Conservation (phyloP, 805 yeast genomes). For the Yamadazyma sp. region DNA sequence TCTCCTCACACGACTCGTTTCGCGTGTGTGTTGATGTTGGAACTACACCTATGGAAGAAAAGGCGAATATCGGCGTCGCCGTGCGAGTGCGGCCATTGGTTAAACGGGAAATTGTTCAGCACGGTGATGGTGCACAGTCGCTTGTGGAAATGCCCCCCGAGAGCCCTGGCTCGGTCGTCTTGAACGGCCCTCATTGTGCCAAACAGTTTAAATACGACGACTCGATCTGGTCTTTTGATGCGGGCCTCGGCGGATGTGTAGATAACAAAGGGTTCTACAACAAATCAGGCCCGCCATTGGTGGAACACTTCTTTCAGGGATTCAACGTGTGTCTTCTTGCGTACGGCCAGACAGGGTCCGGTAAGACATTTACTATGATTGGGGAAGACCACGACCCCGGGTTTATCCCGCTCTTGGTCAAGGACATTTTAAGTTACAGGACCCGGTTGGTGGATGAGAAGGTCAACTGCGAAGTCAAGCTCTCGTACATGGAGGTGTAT, state of each 20-base stretch:
- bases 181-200: neutral
- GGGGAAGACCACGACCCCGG: conserved; percentile 35
- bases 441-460: conserved; percentile 35
- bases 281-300: conserved; percentile 55
- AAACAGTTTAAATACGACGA: conserved; percentile 20
- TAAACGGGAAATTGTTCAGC: conserved; percentile 16
- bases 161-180: neutral
- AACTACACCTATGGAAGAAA: conserved; percentile 3
- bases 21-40: too few relatives aligned
- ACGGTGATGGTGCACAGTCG: conserved; percentile 15
- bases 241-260: conserved; percentile 30
- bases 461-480: conserved; percentile 39
- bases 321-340: conserved; percentile 44
- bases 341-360: conserved; percentile 45
- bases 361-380: conserved; percentile 46
- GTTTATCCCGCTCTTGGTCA: conserved; percentile 45
- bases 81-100: conserved; percentile 53
- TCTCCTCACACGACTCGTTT: conserved; percentile 4
- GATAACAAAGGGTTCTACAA: conserved; percentile 54
- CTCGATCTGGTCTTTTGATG: conserved; percentile 20
- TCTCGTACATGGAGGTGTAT: conserved; percentile 73
- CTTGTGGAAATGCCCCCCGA: conserved; percentile 32
- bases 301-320: conserved; percentile 48
- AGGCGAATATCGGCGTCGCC: conserved; percentile 40
- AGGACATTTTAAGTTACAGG: conserved; percentile 49